Evolutionary conservation across 148 eudicot species (phyloP).

Genomic region (Beta vulgaris): DNA sequence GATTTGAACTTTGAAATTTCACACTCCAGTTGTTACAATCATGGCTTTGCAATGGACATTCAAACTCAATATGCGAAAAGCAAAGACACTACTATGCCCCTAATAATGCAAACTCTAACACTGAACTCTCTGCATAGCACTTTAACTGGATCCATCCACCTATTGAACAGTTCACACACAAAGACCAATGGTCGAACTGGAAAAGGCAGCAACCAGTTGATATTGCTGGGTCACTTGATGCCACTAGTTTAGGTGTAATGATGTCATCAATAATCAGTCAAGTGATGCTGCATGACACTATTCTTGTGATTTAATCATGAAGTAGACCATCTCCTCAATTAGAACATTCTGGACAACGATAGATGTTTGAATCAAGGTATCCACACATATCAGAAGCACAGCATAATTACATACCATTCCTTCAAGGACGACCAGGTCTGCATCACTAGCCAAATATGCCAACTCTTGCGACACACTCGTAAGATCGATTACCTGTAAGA

Average conservation of each 20-base stretch:
- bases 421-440: conserved; percentile 89
- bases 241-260: not conserved
- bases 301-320: conserved; percentile 1
- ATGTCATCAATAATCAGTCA: not conserved
- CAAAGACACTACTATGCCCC: not conserved
- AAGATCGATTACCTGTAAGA: conserved; percentile 88
- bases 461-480: conserved; percentile 82
- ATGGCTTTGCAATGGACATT: not conserved
- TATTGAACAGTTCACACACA: not conserved
- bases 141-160: not conserved
- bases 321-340: no score
- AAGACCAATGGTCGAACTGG: not conserved
- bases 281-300: not conserved
- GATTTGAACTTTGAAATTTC: not conserved
- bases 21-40: not conserved
- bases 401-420: conserved; percentile 79
- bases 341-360: not conserved
- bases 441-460: conserved; percentile 82
- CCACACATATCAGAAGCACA: not conserved
- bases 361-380: not conserved
- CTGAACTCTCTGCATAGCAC: not conserved
- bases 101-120: not conserved
- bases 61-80: no score
- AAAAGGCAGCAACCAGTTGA: not conserved
- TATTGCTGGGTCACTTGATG: not conserved